A percentile compares a stretch with the other conserved stretches of the same genome.
phyloP scores from a whole-genome alignment of 2,329 filamentous ascomycete genomes.

The Fusarium metavorans region DNA sequence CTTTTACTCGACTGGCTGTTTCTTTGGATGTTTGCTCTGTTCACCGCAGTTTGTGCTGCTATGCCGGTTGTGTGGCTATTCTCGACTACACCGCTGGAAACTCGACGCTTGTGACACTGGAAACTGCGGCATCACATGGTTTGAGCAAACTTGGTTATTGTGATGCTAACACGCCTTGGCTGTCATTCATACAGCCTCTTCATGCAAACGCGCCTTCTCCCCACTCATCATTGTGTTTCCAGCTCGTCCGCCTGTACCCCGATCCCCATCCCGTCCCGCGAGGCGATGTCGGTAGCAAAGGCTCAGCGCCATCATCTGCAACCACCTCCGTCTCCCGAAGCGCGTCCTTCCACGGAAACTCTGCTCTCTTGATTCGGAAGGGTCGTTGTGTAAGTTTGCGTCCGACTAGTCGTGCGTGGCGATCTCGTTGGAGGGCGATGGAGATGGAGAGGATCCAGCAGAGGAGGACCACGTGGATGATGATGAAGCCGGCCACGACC shows the following conservation, averaged over 20 bases:
- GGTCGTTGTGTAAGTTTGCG: background rate
- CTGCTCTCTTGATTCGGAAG: background rate
- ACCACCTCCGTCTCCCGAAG: background rate
- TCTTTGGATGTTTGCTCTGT: background rate
- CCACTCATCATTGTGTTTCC: background rate
- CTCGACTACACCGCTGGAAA: background rate
- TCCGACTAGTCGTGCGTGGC: background rate
- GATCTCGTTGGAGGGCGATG: background rate
- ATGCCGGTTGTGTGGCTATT: background rate
- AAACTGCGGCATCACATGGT: background rate
- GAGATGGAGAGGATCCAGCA: conserved; percentile 4
- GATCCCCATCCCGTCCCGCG: background rate
- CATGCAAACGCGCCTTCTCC: background rate
- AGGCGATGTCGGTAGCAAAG: background rate
- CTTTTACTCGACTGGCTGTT: background rate
- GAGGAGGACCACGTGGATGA: conserved; percentile 5
- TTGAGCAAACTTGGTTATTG: background rate
- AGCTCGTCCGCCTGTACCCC: background rate
- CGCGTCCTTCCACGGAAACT: conserved; percentile 5
- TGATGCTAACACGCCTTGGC: background rate
- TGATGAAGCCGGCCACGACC: background rate
- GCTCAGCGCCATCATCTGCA: background rate
- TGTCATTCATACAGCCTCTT: background rate
- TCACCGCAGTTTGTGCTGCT: background rate
- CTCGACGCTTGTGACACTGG: background rate